phyloP scores from a whole-genome alignment of 2,329 filamentous ascomycete genomes.

The Parafenestella ontariensis region DNA sequence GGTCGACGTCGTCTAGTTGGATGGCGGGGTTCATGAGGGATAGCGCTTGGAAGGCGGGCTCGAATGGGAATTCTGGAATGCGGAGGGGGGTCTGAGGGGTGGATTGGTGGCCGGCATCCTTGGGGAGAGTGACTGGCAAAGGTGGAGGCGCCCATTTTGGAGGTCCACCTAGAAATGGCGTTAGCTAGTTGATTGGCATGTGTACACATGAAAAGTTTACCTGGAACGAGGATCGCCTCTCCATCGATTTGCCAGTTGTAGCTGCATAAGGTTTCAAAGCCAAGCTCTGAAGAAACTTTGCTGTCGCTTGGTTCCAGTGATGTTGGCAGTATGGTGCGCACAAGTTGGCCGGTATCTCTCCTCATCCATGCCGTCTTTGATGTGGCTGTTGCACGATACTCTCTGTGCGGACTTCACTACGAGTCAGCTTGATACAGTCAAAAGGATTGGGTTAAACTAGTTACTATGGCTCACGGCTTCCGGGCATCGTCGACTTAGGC shows the following conservation, averaged over 20 bases:
- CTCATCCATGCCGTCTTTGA: conserved; percentile 23
- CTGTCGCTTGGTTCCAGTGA: conserved; percentile 7
- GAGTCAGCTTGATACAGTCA: background rate
- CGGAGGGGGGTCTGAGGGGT: conserved; percentile 40
- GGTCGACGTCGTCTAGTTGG: conserved; percentile 18
- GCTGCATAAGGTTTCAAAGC: conserved; percentile 25
- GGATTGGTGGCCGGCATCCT: conserved; percentile 17
- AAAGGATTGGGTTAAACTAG: background rate
- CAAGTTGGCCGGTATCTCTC: conserved; percentile 9
- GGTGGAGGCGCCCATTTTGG: conserved; percentile 22
- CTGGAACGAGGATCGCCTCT: conserved; percentile 17
- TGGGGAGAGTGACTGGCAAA: conserved; percentile 15
- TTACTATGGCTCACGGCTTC: background rate
- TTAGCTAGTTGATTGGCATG: background rate
- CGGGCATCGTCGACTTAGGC: background rate
- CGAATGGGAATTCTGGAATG: conserved; percentile 36
- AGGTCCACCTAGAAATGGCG: conserved; percentile 13
- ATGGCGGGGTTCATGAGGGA: conserved; percentile 19
- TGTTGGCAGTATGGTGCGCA: conserved; percentile 13
- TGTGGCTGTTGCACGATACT: background rate
- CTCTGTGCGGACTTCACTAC: background rate
- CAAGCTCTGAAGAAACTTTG: conserved; percentile 15
- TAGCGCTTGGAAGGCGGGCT: conserved; percentile 27
- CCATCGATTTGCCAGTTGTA: conserved; percentile 30
- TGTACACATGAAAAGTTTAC: background rate